phyloP scores from a whole-genome alignment of 148 eudicot species.

The Arbutus unedo region DNA sequence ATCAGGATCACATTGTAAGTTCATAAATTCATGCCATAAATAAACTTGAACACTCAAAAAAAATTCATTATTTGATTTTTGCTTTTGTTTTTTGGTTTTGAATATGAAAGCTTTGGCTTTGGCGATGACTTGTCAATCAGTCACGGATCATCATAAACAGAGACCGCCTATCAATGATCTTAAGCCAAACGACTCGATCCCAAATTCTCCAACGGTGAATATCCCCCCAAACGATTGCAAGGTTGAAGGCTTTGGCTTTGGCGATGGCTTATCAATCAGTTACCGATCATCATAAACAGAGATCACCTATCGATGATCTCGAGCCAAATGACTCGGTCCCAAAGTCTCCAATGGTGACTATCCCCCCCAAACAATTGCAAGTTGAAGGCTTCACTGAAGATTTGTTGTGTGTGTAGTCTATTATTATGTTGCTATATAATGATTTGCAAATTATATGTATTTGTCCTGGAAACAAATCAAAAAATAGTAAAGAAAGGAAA shows the following conservation, averaged over 20 bases:
- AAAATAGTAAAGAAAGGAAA: neutral
- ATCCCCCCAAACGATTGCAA: constrained; percentile 40
- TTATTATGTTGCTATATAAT: neutral
- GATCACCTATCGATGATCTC: constrained; percentile 72
- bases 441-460: neutral
- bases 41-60: no score
- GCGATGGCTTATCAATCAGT: constrained; percentile 75
- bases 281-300: constrained; percentile 74
- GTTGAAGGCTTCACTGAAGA: neutral
- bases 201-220: constrained; percentile 30
- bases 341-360: constrained; percentile 28
- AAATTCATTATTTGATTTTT: no score
- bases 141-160: constrained; percentile 69
- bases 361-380: constrained; percentile 41
- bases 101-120: constrained; percentile 64
- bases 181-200: constrained; percentile 42
- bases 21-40: neutral
- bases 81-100: neutral
- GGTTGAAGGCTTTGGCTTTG: constrained; percentile 66
- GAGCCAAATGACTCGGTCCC: constrained; percentile 45
- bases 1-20: constrained; percentile 79
- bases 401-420: neutral
- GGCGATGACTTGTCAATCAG: constrained; percentile 74
- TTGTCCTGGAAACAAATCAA: neutral
- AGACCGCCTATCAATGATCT: constrained; percentile 77